Percentiles rank a stretch among this genome's conserved stretches.
Evolutionary conservation across 2,329 filamentous ascomycete species (phyloP).

Genomic region (Colletotrichum chrysophilum): DNA sequence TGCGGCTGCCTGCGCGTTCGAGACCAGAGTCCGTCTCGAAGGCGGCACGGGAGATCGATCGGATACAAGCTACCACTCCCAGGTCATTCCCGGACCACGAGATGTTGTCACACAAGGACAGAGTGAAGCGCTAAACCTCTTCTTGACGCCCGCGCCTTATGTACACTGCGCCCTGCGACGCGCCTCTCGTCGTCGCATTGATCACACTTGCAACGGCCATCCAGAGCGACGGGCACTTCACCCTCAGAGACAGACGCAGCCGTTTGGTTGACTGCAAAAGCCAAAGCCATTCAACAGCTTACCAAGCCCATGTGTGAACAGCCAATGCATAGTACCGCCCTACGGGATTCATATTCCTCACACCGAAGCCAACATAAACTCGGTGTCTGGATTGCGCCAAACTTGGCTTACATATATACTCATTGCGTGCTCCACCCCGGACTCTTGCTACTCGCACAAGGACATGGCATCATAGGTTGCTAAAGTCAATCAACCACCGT

Average conservation of each 20-base stretch:
- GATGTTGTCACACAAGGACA: not conserved
- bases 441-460: not conserved
- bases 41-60: not conserved
- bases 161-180: not conserved
- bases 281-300: not conserved
- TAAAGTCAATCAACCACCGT: not conserved
- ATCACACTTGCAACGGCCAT: not conserved
- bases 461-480: not conserved
- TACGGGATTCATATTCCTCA: not conserved
- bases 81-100: not conserved
- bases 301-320: not conserved
- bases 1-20: not conserved
- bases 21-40: not conserved
- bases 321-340: not conserved
- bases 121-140: not conserved
- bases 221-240: not conserved
- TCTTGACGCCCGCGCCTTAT: not conserved
- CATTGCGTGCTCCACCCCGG: not conserved
- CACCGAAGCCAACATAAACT: not conserved
- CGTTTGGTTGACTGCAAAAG: not conserved
- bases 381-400: not conserved
- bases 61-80: not conserved
- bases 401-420: not conserved
- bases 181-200: conserved; percentile 3
- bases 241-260: not conserved